A percentile compares a stretch with the other conserved stretches of the same genome.
phyloP scores from a whole-genome alignment of 441 rosid genomes.

The Populus hybrid region DNA sequence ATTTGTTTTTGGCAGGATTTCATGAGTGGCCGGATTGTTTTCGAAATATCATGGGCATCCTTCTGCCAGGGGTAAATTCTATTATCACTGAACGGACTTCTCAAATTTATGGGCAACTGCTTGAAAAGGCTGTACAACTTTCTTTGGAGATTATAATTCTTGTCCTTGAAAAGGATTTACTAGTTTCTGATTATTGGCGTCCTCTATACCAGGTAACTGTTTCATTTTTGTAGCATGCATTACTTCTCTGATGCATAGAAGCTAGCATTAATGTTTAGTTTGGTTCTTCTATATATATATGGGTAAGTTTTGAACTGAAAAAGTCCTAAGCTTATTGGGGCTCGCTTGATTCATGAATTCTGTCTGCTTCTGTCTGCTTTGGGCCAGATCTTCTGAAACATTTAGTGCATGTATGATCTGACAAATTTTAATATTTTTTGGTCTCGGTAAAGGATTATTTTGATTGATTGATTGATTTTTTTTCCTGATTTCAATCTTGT shows the following conservation, averaged over 20 bases:
- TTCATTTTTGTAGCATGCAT: constrained; percentile 8
- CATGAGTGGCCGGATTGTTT: constrained; percentile 94
- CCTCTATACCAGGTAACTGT: constrained; percentile 78
- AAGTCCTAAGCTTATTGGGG: too few species aligned
- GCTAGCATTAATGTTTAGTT: neutral
- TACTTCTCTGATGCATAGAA: neutral
- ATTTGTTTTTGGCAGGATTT: constrained; percentile 62
- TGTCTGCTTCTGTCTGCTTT: too few species aligned
- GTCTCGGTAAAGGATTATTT: too few species aligned
- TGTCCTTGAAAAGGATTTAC: constrained; percentile 75
- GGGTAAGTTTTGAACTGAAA: neutral
- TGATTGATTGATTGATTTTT: neutral
- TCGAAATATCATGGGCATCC: constrained; percentile 85
- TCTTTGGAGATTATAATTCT: constrained; percentile 83
- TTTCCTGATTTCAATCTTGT: neutral
- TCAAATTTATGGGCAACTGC: constrained; percentile 75
- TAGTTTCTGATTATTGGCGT: constrained; percentile 92
- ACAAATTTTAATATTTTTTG: neutral
- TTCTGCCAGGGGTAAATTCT: constrained; percentile 78
- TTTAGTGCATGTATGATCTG: neutral
- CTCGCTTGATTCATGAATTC: too few species aligned
- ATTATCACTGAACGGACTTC: constrained; percentile 68
- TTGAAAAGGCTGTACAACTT: constrained; percentile 92
- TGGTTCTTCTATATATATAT: neutral
- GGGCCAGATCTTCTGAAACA: neutral